Base-by-base conservation (phyloP, 495 filamentous ascomycete genomes). In the Xylaria grammica region DNA sequence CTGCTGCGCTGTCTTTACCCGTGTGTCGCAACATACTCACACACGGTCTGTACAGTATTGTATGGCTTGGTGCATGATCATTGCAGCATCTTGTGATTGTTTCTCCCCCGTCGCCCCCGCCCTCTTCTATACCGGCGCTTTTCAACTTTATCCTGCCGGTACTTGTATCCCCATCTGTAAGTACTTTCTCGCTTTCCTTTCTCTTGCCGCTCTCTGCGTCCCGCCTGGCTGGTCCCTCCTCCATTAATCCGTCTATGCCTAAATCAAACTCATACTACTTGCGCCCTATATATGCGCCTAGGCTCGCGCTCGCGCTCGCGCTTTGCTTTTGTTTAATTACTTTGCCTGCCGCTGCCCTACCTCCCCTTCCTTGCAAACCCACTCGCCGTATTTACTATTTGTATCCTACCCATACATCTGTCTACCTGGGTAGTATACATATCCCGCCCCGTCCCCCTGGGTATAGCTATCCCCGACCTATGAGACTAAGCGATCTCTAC, bases 271-370 rank as follows among this genome's bases (percentile, higher is more conserved):
- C 30, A 52, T 50, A 38, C 38, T 24, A 11, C 11, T 36, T 36
- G 32, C 32, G 4, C 11, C 45, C 30, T 36, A 13, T 36, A 34
- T 36, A 49, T 53, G 32, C 61, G 36, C 51, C 29, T 38, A 5
- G n/a, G 1, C 61, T 27, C 38, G 44, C 40, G 9, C 44, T 64
- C 62, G 53, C 44, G 34, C 53, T 58, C 62, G 52, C 62, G 62
- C 52, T 49, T 64, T 54, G 4, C 24, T 54, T 15, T 34, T 6
- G 22, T 7, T 1, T 24, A 5, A 27, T 36, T 40, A 22, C 32
- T 22, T 32, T 56, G 6, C 36, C 53, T 15, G 19, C 11, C 24
- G 20, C 51, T 52, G 49, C 30, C 26, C 40, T 22, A 11, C 42
- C 6, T 57, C 26, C 22, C 26, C 4, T 34, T 40, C 55, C 56